These are phyloP conservation scores for Pachysolen tannophilus DNA, from an alignment of 805 yeast genomes.

Conservation along the genomic window DNA sequence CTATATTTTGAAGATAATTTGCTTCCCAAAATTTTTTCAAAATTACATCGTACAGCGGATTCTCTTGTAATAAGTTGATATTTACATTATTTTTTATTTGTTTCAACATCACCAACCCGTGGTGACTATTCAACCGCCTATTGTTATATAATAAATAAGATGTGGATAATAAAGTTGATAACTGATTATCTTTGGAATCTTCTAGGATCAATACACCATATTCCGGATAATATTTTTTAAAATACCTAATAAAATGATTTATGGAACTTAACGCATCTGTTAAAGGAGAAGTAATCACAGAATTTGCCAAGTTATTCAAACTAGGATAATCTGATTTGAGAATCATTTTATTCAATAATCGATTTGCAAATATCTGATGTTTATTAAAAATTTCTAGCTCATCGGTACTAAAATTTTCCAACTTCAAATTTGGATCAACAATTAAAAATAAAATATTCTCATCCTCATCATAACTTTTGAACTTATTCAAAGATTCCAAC, in stretches of 20 bases:
- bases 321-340: background rate
- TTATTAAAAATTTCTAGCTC: background rate
- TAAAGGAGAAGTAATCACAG: background rate
- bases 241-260: constrained; percentile 2
- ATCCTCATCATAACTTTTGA: background rate
- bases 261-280: background rate
- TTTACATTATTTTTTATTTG: background rate
- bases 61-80: background rate
- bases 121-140: background rate
- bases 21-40: constrained; percentile 5
- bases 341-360: constrained; percentile 2
- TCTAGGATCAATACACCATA: constrained; percentile 1
- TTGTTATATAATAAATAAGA: constrained; percentile 2
- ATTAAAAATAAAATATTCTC: constrained; percentile 3
- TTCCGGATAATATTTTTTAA: constrained; percentile 4
- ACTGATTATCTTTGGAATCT: background rate
- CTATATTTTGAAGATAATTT: background rate
- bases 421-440: constrained; percentile 1
- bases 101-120: background rate
- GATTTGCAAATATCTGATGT: background rate
- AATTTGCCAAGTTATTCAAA: background rate
- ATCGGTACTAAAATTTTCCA: background rate
- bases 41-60: constrained; percentile 1
- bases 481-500: background rate
- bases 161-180: background rate